Percentiles rank a stretch among this genome's conserved stretches.
These are phyloP conservation scores for Leucoagaricus sp. DNA, from an alignment of 1,284 basidiomycete species.

Conservation along the genomic window DNA sequence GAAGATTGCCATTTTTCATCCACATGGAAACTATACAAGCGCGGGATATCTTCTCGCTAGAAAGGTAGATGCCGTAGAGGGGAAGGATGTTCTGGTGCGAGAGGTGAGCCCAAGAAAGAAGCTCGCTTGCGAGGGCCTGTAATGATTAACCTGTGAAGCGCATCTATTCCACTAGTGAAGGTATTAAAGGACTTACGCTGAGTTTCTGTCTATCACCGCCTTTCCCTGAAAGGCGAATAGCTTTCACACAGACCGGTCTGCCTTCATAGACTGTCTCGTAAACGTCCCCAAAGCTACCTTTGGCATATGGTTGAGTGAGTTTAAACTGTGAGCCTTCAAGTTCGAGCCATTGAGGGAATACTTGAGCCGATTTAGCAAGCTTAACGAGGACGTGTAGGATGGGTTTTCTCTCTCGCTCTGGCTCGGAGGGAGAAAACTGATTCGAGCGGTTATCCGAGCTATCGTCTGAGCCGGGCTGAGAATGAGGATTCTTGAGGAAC, in stretches of 20 bases:
- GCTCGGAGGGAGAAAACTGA: too few relatives aligned
- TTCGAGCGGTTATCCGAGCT: too few relatives aligned
- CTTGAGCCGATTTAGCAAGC: not conserved
- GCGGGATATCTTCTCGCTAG: not conserved
- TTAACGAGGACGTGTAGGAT: not conserved
- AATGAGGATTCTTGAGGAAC: not conserved
- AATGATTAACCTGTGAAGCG: not conserved
- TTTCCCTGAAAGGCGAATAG: conserved; percentile 19
- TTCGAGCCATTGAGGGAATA: not conserved
- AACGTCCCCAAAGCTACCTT: conserved; percentile 22
- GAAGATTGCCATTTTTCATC: conserved; percentile 2
- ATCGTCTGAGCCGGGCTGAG: not conserved
- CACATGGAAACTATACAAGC: conserved; percentile 6
- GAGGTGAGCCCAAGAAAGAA: conserved; percentile 10
- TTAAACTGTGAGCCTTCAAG: not conserved
- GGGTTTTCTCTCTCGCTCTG: not conserved
- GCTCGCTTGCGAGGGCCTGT: conserved; percentile 1
- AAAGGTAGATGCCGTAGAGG: conserved; percentile 6
- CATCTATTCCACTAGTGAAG: too few relatives aligned
- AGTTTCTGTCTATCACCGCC: conserved; percentile 12
- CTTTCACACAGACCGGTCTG: conserved; percentile 22
- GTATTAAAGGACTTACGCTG: conserved; percentile 18
- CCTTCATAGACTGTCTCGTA: conserved; percentile 20
- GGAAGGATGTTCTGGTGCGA: conserved; percentile 10
- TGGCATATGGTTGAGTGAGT: not conserved